A percentile compares a stretch with the other conserved stretches of the same genome.
These are phyloP conservation scores for Candida incommunis DNA, from an alignment of 805 yeast species.

Conservation along the genomic window DNA sequence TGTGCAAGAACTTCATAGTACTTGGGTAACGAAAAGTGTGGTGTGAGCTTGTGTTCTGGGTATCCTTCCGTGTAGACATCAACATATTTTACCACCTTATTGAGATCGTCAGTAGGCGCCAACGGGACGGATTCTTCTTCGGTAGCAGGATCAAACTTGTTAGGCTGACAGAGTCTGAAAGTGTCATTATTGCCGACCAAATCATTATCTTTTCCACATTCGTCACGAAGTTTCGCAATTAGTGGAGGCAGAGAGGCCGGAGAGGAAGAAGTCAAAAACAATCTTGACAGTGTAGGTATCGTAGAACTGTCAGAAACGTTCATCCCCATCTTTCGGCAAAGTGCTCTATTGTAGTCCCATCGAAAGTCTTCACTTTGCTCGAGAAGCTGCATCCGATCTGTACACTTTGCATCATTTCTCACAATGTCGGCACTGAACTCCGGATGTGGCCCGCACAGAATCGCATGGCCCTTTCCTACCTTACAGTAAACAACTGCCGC, in stretches of 20 bases:
- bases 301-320: conserved; percentile 42
- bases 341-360: conserved; percentile 37
- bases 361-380: conserved; percentile 33
- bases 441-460: conserved; percentile 80
- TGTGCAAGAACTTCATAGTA: conserved; percentile 35
- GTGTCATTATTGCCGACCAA: conserved; percentile 43
- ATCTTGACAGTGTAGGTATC: conserved; percentile 56
- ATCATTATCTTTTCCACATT: conserved; percentile 19
- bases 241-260: conserved; percentile 21
- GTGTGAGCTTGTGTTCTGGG: conserved; percentile 45
- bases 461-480: conserved; percentile 61
- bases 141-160: conserved; percentile 4
- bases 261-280: conserved; percentile 35
- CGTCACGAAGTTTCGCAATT: conserved; percentile 10
- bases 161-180: conserved; percentile 24
- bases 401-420: conserved; percentile 19
- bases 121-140: conserved; percentile 5
- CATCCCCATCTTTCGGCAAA: conserved; percentile 49
- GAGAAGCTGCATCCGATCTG: conserved; percentile 27
- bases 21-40: conserved; percentile 51
- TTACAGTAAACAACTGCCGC: conserved; percentile 66
- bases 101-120: conserved; percentile 37
- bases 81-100: conserved; percentile 41
- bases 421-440: conserved; percentile 54
- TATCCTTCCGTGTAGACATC: conserved; percentile 28